phyloP scores from a whole-genome alignment of 768 basidiomycete species.

The Sporobolomyces pararoseus region DNA sequence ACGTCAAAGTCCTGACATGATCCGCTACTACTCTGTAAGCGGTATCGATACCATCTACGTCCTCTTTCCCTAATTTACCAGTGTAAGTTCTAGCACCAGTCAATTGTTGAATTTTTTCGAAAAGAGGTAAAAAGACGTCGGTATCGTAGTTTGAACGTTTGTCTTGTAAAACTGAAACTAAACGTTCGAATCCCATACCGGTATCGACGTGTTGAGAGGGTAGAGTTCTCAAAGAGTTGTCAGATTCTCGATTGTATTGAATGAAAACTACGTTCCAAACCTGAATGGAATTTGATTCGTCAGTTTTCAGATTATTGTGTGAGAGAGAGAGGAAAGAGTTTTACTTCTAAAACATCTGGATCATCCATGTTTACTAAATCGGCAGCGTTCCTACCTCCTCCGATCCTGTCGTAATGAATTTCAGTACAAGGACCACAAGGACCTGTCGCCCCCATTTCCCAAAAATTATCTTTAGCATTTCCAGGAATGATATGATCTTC shows the following conservation, averaged over 20 bases:
- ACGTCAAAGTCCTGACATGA: constrained; percentile 89
- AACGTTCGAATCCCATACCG: constrained; percentile 97
- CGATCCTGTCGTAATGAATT: constrained; percentile 94
- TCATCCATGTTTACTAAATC: constrained; percentile 93
- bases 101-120: constrained; percentile 76
- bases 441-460: constrained; percentile 93
- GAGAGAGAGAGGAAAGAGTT: neutral
- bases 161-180: constrained; percentile 89
- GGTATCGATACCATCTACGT: constrained; percentile 89
- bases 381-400: constrained; percentile 92
- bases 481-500: constrained; percentile 90
- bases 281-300: constrained; percentile 31
- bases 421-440: constrained; percentile 98
- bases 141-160: constrained; percentile 96
- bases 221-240: constrained; percentile 70
- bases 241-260: constrained; percentile 92
- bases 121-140: constrained; percentile 87
- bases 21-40: constrained; percentile 97
- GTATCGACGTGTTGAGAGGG: constrained; percentile 97
- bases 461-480: constrained; percentile 96
- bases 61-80: constrained; percentile 93
- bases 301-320: neutral
- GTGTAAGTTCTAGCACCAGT: constrained; percentile 81
- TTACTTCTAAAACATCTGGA: constrained; percentile 77
- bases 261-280: constrained; percentile 99